These are phyloP conservation scores for Haplosporangium gracile DNA, from an alignment of 192 early-diverging fungal genomes.

Conservation along the genomic window DNA sequence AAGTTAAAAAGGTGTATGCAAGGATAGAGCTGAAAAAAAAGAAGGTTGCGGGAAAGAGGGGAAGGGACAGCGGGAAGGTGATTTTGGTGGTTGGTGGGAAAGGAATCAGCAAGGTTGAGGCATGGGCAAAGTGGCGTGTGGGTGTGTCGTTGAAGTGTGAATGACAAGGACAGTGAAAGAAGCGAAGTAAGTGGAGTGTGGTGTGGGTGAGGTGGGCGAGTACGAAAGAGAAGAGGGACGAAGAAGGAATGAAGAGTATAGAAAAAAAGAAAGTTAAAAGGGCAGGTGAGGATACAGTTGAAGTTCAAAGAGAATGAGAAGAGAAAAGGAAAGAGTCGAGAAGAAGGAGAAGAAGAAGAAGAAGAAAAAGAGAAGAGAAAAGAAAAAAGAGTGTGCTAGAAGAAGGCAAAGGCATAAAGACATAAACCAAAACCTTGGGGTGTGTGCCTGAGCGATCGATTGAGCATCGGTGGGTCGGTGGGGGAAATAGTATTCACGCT, in stretches of 20 bases:
- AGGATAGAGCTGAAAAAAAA: background rate
- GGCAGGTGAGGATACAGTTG: background rate
- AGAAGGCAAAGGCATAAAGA: no score
- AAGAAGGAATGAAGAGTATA: background rate
- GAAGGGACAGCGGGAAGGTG: background rate
- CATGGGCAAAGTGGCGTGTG: background rate
- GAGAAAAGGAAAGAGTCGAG: background rate
- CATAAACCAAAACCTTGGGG: no score
- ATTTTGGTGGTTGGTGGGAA: background rate
- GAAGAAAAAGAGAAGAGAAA: background rate
- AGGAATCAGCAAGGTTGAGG: background rate
- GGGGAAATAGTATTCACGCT: no score
- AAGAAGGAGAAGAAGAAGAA: background rate
- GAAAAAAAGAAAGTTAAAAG: background rate
- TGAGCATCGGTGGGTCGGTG: no score
- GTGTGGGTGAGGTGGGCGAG: background rate
- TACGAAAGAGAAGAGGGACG: background rate
- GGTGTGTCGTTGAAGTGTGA: background rate
- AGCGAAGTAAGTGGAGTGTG: background rate
- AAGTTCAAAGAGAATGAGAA: constrained; percentile 6
- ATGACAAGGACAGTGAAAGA: background rate
- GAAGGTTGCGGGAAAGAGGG: background rate
- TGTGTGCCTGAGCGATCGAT: no score
- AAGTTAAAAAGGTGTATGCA: background rate
- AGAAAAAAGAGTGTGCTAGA: no score